Conservation (phyloP, 805 yeast genomes). For the Isabelozyma gotoi region DNA sequence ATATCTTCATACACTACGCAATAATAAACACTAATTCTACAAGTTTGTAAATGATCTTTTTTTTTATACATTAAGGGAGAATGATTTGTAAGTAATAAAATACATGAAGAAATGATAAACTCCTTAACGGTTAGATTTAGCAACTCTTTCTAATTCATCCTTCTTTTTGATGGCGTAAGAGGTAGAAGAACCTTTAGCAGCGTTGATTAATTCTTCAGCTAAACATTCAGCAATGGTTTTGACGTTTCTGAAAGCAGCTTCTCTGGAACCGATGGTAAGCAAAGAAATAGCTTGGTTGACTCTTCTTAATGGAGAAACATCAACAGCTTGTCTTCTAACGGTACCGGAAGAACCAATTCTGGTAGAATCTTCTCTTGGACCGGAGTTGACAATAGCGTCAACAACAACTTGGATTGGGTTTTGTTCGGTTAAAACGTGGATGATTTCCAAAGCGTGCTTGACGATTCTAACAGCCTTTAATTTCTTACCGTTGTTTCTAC, state of each 20-base stretch:
- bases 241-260: slow-evolving; percentile 99
- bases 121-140: slow-evolving; percentile 99
- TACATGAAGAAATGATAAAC: slow-evolving; percentile 22
- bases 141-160: slow-evolving; percentile 99
- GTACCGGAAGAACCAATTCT: slow-evolving; percentile 99
- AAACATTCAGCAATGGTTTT: slow-evolving; percentile 99
- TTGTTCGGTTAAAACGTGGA: slow-evolving; percentile 94
- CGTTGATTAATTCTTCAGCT: slow-evolving; percentile 99
- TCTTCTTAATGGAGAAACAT: slow-evolving; percentile 99
- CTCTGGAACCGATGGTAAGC: slow-evolving; percentile 99
- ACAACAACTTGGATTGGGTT: slow-evolving; percentile 99
- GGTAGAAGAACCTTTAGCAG: slow-evolving; percentile 99
- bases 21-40: slow-evolving; percentile 4
- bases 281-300: slow-evolving; percentile 99
- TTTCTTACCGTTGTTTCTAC: slow-evolving; percentile 99
- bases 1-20: slow-evolving; percentile 4
- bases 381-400: slow-evolving; percentile 99
- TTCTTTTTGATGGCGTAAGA: slow-evolving; percentile 99
- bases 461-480: slow-evolving; percentile 99
- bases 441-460: slow-evolving; percentile 98
- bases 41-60: slow-evolving; percentile 1
- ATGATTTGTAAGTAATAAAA: slow-evolving; percentile 20
- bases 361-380: slow-evolving; percentile 99
- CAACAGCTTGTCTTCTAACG: slow-evolving; percentile 99
- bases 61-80: slow-evolving; percentile 16